Base-by-base conservation (phyloP, 345 rosid genomes). In the Rhodamnia rubescens region DNA sequence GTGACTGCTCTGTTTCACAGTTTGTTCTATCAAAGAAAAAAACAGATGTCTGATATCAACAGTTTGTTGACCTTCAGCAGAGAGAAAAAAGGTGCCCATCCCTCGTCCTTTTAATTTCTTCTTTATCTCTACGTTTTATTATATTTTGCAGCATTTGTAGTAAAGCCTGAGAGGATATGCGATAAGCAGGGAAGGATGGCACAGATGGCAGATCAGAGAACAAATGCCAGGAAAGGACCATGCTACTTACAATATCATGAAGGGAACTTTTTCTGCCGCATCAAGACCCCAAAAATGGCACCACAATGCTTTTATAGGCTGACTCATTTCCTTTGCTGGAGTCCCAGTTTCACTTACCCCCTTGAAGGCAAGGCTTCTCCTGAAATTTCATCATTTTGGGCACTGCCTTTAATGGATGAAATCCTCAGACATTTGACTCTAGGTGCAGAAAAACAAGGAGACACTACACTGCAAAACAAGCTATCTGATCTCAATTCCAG, bases 351-450 rank as follows among this genome's bases (percentile, higher is more conserved):
- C 85, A 75, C 90, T 88, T 85, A 82, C 83, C 27, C 90, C 90
- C 26, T 56, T 88, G 92, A 91, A 84, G 86, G 87, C 82, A 87
- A 86, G 86, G 87, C 92, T 88, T 91, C 94, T 85, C 88, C 91
- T 89, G 94, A 32, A 85, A 92, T 85, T 84, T 89, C 93, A 69
- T 92, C 91, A 88, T 89, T 93, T 87, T 88, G 92, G 49, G 90
- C 90, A 88, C 88, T 91, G 53, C 98, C 95, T 92, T 95, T 94
- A 83, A 96, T 95, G 49, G 98, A 92, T 50, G 95, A 93, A 88
- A 96, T 89, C 89, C 90, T 92, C 55, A 93, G 88, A 83, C 92
- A 85, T 85, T 90, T 94, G 74, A 90, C 90, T 89, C 87, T 92
- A 83, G 91, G 86, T 87, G 94, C 92, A 86, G 86, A 78, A 83